phyloP scores from a whole-genome alignment of 1,284 basidiomycete species.

The Malassezia sp. region DNA sequence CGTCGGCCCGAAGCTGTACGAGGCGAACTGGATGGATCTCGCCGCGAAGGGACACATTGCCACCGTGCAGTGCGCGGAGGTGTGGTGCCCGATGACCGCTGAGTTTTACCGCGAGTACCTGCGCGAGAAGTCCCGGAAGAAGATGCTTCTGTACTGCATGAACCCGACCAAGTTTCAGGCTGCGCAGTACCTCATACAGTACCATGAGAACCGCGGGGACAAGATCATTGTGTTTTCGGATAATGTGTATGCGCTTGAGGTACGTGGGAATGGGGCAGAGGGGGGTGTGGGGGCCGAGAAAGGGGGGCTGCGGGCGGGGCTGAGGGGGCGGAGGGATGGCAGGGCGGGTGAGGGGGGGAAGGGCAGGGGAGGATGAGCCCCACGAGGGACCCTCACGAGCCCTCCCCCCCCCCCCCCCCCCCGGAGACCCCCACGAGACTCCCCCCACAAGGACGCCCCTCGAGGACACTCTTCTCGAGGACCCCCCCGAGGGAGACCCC shows the following conservation, averaged over 20 bases:
- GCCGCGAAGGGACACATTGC: slow-evolving; percentile 98
- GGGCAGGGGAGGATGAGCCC: too few relatives aligned
- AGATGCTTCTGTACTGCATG: slow-evolving; percentile 97
- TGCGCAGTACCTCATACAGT: slow-evolving; percentile 95
- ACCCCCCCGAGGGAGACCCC: too few relatives aligned
- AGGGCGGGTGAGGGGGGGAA: too few relatives aligned
- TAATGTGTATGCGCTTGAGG: slow-evolving; percentile 92
- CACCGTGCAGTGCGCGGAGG: slow-evolving; percentile 90
- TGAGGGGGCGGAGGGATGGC: too few relatives aligned
- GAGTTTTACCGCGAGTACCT: slow-evolving; percentile 98
- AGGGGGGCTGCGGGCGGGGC: too few relatives aligned
- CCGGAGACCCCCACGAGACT: too few relatives aligned
- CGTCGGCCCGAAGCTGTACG: slow-evolving; percentile 97
- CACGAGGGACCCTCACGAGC: too few relatives aligned
- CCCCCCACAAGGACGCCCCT: too few relatives aligned
- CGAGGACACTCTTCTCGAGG: too few relatives aligned
- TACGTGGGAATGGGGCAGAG: too few relatives aligned
- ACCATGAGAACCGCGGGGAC: slow-evolving; percentile 92
- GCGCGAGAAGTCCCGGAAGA: slow-evolving; percentile 77
- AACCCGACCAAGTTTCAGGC: slow-evolving; percentile 99
- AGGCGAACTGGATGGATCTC: slow-evolving; percentile 99
- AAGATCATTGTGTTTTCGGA: slow-evolving; percentile 99
- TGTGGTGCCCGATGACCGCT: slow-evolving; percentile 99
- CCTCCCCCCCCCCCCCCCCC: too few relatives aligned
- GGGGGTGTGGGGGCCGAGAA: too few relatives aligned